A percentile compares a stretch with the other conserved stretches of the same genome.
phyloP scores from a whole-genome alignment of 129 eudicot species.

The Flaveria linearis region DNA sequence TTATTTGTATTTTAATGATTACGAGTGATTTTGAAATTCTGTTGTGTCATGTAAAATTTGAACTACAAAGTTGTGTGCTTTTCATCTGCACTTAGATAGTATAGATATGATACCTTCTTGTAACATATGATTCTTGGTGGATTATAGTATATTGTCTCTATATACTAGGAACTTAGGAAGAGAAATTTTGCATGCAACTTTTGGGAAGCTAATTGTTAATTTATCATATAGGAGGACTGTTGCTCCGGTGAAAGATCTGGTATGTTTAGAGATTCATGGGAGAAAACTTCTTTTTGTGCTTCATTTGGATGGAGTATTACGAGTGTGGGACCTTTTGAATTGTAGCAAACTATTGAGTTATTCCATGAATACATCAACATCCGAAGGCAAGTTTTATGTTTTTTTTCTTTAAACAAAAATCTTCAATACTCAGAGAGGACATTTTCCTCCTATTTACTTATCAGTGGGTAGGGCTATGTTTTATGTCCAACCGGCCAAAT shows the following conservation, averaged over 20 bases:
- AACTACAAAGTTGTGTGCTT: background rate
- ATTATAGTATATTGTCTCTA: background rate
- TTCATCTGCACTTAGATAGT: background rate
- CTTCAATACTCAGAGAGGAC: background rate
- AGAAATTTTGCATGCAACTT: constrained; percentile 3
- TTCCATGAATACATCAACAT: constrained; percentile 42
- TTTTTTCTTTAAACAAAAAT: background rate
- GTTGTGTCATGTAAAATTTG: background rate
- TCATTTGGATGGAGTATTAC: constrained; percentile 80
- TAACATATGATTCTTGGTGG: background rate
- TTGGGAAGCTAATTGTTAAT: constrained; percentile 20
- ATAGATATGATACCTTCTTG: background rate
- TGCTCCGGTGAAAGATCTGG: constrained; percentile 69
- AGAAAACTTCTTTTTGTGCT: constrained; percentile 69
- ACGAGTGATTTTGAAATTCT: background rate
- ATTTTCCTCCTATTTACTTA: background rate
- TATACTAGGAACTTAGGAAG: background rate
- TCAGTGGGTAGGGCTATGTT: background rate
- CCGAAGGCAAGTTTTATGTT: constrained; percentile 47
- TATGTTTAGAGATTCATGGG: constrained; percentile 52
- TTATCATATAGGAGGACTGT: constrained; percentile 50
- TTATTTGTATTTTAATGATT: background rate
- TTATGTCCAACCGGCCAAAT: background rate
- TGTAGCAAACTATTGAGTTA: constrained; percentile 62
- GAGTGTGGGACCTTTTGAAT: constrained; percentile 75